Evolutionary conservation across 805 yeast genomes (phyloP), one percentile per base, ranked within the genome.

Genomic region (Schwanniomyces pseudopolymorphus): DNA sequence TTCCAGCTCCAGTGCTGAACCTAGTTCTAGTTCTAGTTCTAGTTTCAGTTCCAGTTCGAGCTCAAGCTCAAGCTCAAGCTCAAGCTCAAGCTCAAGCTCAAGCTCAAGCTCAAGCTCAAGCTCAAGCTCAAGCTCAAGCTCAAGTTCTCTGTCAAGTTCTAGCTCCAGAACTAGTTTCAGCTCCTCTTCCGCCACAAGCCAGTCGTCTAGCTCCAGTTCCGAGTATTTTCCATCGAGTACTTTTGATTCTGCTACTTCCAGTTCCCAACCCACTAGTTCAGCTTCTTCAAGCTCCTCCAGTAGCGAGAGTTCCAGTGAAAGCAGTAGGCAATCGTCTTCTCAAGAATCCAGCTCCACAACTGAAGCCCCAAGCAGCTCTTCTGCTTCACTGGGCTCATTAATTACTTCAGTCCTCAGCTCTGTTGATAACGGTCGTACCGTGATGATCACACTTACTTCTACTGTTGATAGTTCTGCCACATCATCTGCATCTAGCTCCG

Each of bases 391-490:
- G 4, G 8, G 6, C 16, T 26, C 56, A 9, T 49, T 58, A 35
- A 58, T 43, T 28, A 47, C 48, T 5, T 63, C 75, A 16, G 66
- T 74, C 1, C 60, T 50, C 40, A 52, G 57, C 4, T 66, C 74
- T 1, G 70, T 63, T 2, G 66, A 62, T 39, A 62, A 61, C 43
- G 78, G 77, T 2, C 54, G 39, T 16, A 71, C 75, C 2, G 60
- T 72, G 2, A 51, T 70, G 26, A 75, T 73, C 14, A 73, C 77
- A n/a, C 56, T 57, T 24, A 73, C 77, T 1, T 61, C 73, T 9
- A 16, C 69, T 16, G 55, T 66, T 5, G 45, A 59, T 2, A 44
- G 47, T 37, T 44, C 53, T 26, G 52, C 70, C 11, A 51, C 60
- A 28, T 56, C 72, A 3, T 54, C 64, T 3, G 49, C 67, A 6